phyloP scores from a whole-genome alignment of 2,329 filamentous ascomycete species.

The Capronia coronata region DNA sequence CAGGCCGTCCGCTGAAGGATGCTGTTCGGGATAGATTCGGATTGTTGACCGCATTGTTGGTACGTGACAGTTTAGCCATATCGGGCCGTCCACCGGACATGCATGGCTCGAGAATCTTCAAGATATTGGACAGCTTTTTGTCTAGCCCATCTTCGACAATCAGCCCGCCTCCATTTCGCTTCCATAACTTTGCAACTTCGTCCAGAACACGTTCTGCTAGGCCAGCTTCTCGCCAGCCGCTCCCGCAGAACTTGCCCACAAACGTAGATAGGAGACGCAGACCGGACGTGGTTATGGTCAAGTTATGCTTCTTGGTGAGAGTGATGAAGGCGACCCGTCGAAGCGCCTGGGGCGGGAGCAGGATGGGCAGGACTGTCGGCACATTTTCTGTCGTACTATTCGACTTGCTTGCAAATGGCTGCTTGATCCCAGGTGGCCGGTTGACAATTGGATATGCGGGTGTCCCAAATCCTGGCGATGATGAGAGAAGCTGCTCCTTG shows the following conservation, averaged over 20 bases:
- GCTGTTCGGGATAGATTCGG: constrained; percentile 54
- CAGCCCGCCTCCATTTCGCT: constrained; percentile 76
- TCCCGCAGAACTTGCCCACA: constrained; percentile 87
- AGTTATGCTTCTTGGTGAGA: constrained; percentile 94
- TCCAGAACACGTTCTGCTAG: constrained; percentile 87
- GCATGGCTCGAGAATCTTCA: constrained; percentile 76
- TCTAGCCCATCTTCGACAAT: constrained; percentile 79
- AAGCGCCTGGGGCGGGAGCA: constrained; percentile 78
- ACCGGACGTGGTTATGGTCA: constrained; percentile 83
- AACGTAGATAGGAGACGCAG: constrained; percentile 80
- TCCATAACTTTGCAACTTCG: constrained; percentile 87
- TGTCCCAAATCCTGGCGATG: constrained; percentile 83
- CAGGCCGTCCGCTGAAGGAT: constrained; percentile 37
- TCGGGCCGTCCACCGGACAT: constrained; percentile 69
- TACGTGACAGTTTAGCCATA: constrained; percentile 45
- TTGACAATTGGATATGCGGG: constrained; percentile 65
- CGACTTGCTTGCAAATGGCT: constrained; percentile 32
- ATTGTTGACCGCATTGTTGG: constrained; percentile 37
- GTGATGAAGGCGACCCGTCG: constrained; percentile 88
- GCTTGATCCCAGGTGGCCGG: constrained; percentile 36
- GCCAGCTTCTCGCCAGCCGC: constrained; percentile 93
- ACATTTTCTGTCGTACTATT: constrained; percentile 46
- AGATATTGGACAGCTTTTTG: constrained; percentile 66
- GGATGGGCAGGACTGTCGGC: constrained; percentile 71
- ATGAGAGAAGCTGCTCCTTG: constrained; percentile 66